These are phyloP conservation scores for Calcarisporium arbuscula DNA, from an alignment of 2,329 filamentous ascomycete genomes.

Conservation along the genomic window DNA sequence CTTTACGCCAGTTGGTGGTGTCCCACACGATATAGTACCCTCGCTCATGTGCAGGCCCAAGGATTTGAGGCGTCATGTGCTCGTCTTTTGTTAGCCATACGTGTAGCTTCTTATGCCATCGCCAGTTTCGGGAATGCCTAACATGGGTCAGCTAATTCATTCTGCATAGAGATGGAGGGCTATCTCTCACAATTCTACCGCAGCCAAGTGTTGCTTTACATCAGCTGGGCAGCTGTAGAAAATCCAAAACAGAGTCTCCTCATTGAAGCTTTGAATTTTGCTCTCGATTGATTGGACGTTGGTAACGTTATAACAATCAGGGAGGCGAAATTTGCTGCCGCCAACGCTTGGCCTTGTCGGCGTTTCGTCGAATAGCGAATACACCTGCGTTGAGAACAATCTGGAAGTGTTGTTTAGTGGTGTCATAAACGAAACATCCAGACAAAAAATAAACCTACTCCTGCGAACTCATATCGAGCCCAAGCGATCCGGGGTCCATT, in stretches of 20 bases:
- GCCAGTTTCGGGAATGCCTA: slow-evolving; percentile 59
- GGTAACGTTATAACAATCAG: slow-evolving; percentile 61
- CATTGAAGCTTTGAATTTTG: slow-evolving; percentile 61
- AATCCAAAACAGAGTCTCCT: slow-evolving; percentile 64
- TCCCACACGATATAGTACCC: slow-evolving; percentile 64
- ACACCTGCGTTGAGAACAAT: slow-evolving; percentile 51
- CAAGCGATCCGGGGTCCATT: slow-evolving; percentile 50
- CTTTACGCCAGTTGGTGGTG: slow-evolving; percentile 54
- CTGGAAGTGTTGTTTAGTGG: too few relatives aligned
- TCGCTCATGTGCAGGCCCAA: slow-evolving; percentile 54
- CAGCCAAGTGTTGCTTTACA: slow-evolving; percentile 56
- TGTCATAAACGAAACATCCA: too few relatives aligned
- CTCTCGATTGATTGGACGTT: slow-evolving; percentile 60
- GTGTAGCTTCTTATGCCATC: slow-evolving; percentile 62
- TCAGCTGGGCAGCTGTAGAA: slow-evolving; percentile 62
- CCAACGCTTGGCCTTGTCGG: slow-evolving; percentile 49
- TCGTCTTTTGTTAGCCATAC: slow-evolving; percentile 65
- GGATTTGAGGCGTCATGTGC: slow-evolving; percentile 53
- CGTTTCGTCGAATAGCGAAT: slow-evolving; percentile 55
- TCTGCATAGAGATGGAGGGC: not conserved
- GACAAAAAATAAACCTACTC: too few relatives aligned
- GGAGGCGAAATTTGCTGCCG: slow-evolving; percentile 47
- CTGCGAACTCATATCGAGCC: slow-evolving; percentile 49
- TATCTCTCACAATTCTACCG: slow-evolving; percentile 53
- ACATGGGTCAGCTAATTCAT: slow-evolving; percentile 5